phyloP scores from a whole-genome alignment of 495 filamentous ascomycete species.

The Chaetomium cochliodes region DNA sequence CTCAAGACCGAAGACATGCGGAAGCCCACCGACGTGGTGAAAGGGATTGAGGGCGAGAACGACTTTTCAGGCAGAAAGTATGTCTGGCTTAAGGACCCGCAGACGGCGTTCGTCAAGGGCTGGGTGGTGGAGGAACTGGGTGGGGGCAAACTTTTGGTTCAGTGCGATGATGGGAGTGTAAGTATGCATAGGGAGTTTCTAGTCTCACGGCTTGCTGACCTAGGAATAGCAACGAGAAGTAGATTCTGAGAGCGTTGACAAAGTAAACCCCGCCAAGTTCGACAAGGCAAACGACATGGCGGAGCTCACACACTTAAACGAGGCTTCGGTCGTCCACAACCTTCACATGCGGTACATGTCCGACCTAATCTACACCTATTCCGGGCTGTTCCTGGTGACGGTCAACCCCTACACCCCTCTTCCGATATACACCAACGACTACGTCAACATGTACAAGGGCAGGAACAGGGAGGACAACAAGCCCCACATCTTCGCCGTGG shows the following conservation, averaged over 20 bases:
- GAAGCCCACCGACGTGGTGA: constrained; percentile 63
- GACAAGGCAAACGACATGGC: constrained; percentile 99
- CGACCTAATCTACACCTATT: constrained; percentile 98
- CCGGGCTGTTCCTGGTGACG: constrained; percentile 92
- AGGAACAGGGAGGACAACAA: constrained; percentile 87
- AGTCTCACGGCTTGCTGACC: constrained; percentile 26
- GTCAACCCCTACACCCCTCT: constrained; percentile 95
- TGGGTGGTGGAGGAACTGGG: constrained; percentile 82
- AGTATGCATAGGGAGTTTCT: constrained; percentile 29
- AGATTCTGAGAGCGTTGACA: constrained; percentile 82
- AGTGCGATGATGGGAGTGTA: constrained; percentile 93
- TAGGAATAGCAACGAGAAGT: constrained; percentile 75
- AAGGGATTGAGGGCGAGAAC: constrained; percentile 86
- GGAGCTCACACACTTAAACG: constrained; percentile 94
- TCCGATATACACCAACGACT: constrained; percentile 95
- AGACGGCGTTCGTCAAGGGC: constrained; percentile 85
- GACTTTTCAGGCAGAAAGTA: constrained; percentile 99
- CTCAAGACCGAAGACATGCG: constrained; percentile 80
- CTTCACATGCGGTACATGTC: constrained; percentile 89
- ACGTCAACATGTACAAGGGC: constrained; percentile 95
- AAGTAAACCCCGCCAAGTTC: constrained; percentile 98
- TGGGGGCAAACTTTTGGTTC: constrained; percentile 68
- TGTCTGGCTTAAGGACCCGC: constrained; percentile 89
- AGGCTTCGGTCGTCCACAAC: constrained; percentile 97
- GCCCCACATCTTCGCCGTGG: constrained; percentile 97